These are phyloP conservation scores for Globisporangium iwayamae DNA, from an alignment of 352 stramenopile species.

Conservation along the genomic window DNA sequence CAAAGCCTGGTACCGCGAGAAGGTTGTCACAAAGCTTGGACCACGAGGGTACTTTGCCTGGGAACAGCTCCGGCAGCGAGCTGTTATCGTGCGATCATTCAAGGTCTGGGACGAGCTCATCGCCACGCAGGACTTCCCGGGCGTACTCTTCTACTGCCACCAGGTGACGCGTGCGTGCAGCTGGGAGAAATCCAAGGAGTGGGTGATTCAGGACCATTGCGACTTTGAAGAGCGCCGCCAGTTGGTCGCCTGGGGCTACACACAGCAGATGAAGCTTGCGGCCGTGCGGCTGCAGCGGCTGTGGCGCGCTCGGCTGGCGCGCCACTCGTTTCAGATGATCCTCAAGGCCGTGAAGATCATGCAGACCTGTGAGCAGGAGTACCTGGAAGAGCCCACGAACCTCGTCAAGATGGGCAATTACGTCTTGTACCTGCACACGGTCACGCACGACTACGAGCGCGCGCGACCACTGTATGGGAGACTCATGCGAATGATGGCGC, in stretches of 20 bases:
- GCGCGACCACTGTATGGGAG: slow-evolving; percentile 62
- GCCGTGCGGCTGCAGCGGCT: slow-evolving; percentile 46
- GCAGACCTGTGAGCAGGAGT: slow-evolving; percentile 65
- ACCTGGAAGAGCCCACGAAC: slow-evolving; percentile 70
- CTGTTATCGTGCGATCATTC: slow-evolving; percentile 35
- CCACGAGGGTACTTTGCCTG: slow-evolving; percentile 61
- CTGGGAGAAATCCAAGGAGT: slow-evolving; percentile 65
- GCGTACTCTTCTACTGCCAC: slow-evolving; percentile 73
- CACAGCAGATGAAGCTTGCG: slow-evolving; percentile 43
- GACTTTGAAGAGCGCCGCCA: slow-evolving; percentile 48
- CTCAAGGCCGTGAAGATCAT: slow-evolving; percentile 65
- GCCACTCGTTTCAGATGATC: slow-evolving; percentile 55
- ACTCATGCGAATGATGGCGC: slow-evolving; percentile 72
- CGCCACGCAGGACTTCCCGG: slow-evolving; percentile 34
- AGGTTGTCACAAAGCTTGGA: slow-evolving; percentile 43
- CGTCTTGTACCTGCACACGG: slow-evolving; percentile 72
- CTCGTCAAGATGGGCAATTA: slow-evolving; percentile 83
- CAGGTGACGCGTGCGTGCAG: slow-evolving; percentile 56
- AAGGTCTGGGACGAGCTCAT: slow-evolving; percentile 80
- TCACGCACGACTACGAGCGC: slow-evolving; percentile 76
- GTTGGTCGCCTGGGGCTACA: slow-evolving; percentile 65
- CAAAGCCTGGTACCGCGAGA: slow-evolving; percentile 33
- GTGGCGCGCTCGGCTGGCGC: slow-evolving; percentile 52
- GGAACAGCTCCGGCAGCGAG: slow-evolving; percentile 36
- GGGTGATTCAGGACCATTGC: slow-evolving; percentile 39